A percentile compares a stretch with the other conserved stretches of the same genome.
phyloP scores from a whole-genome alignment of 2,329 filamentous ascomycete genomes.

The Zelopaecilomyces penicillatus region DNA sequence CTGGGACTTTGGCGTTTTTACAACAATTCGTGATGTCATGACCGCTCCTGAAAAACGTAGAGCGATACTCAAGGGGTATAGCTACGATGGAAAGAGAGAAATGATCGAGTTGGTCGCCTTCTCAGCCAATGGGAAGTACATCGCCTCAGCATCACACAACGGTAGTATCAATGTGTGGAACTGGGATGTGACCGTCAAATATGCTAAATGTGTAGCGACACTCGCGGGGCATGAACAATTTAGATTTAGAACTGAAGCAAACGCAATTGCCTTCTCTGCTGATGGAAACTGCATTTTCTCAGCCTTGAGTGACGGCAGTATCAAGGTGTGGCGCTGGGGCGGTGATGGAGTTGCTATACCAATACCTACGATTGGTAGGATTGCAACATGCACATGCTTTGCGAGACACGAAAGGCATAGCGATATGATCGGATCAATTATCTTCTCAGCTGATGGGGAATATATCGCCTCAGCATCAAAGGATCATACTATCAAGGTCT shows the following conservation, averaged over 20 bases:
- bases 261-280: neutral
- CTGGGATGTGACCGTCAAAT: neutral
- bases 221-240: neutral
- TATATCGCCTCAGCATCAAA: neutral
- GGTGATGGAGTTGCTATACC: too few relatives aligned
- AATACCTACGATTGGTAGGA: too few relatives aligned
- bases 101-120: too few relatives aligned
- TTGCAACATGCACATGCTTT: too few relatives aligned
- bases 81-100: too few relatives aligned
- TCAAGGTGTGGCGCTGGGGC: neutral
- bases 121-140: neutral
- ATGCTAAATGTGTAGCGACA: neutral
- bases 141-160: neutral
- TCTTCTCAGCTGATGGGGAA: neutral
- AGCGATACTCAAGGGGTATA: too few relatives aligned
- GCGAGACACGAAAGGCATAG: slow-evolving; percentile 6
- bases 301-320: neutral
- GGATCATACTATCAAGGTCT: neutral
- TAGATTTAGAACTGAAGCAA: too few relatives aligned
- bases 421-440: neutral
- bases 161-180: neutral
- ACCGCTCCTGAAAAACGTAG: too few relatives aligned
- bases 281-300: neutral
- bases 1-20: too few relatives aligned
- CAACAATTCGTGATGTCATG: too few relatives aligned